Evolutionary conservation across 305 asterid genomes (phyloP), one percentile per base, ranked within the genome.

Genomic region (Fraxinus xanthoxyloides): DNA sequence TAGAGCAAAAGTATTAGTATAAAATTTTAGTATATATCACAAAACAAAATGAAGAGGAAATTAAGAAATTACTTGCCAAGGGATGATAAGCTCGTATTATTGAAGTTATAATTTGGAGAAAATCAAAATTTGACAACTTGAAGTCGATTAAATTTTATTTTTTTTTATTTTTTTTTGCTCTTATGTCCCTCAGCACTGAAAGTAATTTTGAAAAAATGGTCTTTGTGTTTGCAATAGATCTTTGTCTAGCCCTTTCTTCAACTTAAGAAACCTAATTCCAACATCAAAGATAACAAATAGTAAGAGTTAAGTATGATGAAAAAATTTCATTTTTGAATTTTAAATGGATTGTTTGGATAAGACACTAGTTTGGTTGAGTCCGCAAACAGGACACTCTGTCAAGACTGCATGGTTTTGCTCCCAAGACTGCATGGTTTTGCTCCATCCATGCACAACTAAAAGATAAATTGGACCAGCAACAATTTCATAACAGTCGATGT

Each of bases 1-100:
- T 95, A 85, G 80, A 48, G 48, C 23, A 31, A 80, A 82, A 26
- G 76, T 80, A 80, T n/a, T 21, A 35, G 75, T 32, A 48, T 59
- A 77, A 36, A 65, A 28, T 38, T 24, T 35, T 74, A 17, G 69
- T 38, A 23, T 36, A 61, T 43, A 48, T 51, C 78, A 35, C 78
- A 35, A 70, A 82, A 54, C 9, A 40, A 56, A 67, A 77, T 23
- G 40, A 70, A 77, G 19, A 78, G 3, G 75, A 21, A 40, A 21
- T 75, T 43, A 78, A 78, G 70, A 28, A 73, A 65, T 82, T 30
- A 67, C 36, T 56, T 15, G 72, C 74, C 75, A 83, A 38, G 23
- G 23, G 26, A 10, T 32, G 70, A 5, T 34, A 31, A 54, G 63
- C 9, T 43, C 30, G 38, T 13, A 36, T 13, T 23, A 61, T 34